Base-by-base conservation (phyloP, 1,139 yeast species). In the Blastobotrys elegans region DNA sequence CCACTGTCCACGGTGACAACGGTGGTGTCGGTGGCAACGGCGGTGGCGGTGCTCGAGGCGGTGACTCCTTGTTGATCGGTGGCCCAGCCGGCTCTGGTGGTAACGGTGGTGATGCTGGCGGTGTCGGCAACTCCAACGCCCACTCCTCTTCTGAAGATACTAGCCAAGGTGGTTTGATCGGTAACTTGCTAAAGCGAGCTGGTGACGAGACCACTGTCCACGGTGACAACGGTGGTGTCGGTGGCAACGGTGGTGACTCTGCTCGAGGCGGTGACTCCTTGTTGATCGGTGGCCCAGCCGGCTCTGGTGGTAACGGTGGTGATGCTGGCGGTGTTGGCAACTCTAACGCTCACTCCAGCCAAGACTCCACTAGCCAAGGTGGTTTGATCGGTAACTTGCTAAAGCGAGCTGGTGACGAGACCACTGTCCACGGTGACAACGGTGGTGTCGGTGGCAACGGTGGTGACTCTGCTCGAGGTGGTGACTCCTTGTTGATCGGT, bases 1-100 rank as follows among this genome's bases (percentile, higher is more conserved):
- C 27, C 16, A 8, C 20, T 30, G 22, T 16, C 16, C 40, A 37
- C 30, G 40, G 40, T 37, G 40, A 37, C 30, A 37, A 37, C 18
- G 40, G 40, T 37, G 40, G 40, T 37, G 40, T 37, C 16, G 40
- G 40, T 18, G 40, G 40, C 18, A n/a, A 37, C 18, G 40, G 40
- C 24, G 40, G 40, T 22, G 29, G 8, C 18, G 11, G 30, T 14
- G 29, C 13, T 11, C 40, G 40, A 37, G 40, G 40, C 20, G 40
- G 40, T 17, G 40, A 37, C 17, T 2, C 30, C 5, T 22, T 37
- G 17, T 37, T 37, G 30, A 37, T 37, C 29, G 40, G 40, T 37
- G 40, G 40, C 18, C 17, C 40, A 8, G 16, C 40, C 24, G 40
- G 40, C 29, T 14, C 18, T 22, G 40, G 40, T 24, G 40, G 40